These are phyloP conservation scores for Pelargonium fulgidum DNA, from an alignment of 441 rosid genomes.

Conservation along the genomic window DNA sequence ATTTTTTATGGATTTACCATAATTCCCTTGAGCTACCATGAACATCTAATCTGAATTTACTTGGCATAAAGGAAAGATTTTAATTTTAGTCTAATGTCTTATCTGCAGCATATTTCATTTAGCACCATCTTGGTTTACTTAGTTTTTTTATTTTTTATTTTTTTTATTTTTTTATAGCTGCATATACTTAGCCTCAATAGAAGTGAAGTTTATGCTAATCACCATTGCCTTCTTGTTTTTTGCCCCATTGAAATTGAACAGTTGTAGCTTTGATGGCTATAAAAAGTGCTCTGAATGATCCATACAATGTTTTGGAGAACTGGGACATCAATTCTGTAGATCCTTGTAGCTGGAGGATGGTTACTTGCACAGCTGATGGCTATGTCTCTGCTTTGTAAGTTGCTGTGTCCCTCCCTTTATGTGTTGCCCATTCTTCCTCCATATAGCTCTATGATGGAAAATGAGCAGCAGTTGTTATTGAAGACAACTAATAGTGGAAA, in stretches of 20 bases:
- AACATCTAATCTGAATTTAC: not conserved
- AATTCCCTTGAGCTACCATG: not conserved
- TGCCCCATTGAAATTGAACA: conserved; percentile 20
- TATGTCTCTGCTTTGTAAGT: conserved; percentile 90
- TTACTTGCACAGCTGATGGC: conserved; percentile 81
- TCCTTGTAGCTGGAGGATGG: conserved; percentile 99
- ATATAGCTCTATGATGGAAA: not conserved
- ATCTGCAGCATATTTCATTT: not conserved
- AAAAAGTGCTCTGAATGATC: conserved; percentile 67
- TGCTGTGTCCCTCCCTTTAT: not conserved
- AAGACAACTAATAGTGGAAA: conserved; percentile 13
- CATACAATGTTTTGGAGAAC: conserved; percentile 84
- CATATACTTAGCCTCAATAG: not conserved
- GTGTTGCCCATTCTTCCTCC: not conserved
- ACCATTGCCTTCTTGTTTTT: not conserved
- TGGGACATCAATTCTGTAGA: conserved; percentile 98
- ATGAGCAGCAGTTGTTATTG: not conserved
- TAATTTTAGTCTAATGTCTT: not conserved
- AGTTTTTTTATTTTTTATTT: too few species aligned
- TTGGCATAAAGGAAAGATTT: not conserved
- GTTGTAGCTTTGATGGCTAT: conserved; percentile 90
- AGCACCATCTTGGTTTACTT: not conserved
- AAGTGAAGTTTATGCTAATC: not conserved
- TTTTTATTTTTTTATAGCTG: not conserved
- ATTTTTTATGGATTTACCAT: not conserved